Conservation (phyloP, 2,329 filamentous ascomycete genomes). For the Zalaria sp. region DNA sequence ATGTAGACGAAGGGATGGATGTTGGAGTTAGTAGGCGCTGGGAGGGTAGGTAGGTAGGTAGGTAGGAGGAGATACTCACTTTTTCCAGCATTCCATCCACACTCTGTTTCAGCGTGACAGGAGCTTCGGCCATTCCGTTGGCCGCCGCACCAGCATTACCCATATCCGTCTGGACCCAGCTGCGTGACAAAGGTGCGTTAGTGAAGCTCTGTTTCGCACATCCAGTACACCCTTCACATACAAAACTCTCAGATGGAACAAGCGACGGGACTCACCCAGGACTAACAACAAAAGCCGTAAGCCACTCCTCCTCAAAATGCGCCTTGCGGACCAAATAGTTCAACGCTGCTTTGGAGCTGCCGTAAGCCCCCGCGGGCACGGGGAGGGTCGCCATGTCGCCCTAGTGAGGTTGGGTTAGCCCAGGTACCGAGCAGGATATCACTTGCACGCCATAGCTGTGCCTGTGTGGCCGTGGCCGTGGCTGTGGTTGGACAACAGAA, state of each 20-base stretch:
- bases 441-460: too few species aligned
- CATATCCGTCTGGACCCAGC: conserved; percentile 29
- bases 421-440: too few species aligned
- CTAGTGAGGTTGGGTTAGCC: too few species aligned
- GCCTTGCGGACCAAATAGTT: conserved; percentile 24
- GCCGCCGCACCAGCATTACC: conserved; percentile 22
- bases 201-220: neutral
- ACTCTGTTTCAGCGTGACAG: conserved; percentile 21
- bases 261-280: conserved; percentile 14
- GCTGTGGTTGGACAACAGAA: too few species aligned
- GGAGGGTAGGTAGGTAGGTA: too few species aligned
- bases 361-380: conserved; percentile 28
- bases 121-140: conserved; percentile 19
- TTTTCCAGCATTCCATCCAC: conserved; percentile 16
- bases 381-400: conserved; percentile 6
- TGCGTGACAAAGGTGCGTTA: neutral
- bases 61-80: too few species aligned
- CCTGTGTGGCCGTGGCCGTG: too few species aligned
- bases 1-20: conserved; percentile 1
- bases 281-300: conserved; percentile 12
- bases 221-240: too few species aligned
- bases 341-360: conserved; percentile 26
- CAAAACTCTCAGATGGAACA: too few species aligned
- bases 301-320: conserved; percentile 19
- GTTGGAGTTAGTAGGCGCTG: neutral